Percentiles rank a stretch among this genome's conserved stretches.
phyloP scores from a whole-genome alignment of 2,329 filamentous ascomycete genomes.

The Didymella lethalis region DNA sequence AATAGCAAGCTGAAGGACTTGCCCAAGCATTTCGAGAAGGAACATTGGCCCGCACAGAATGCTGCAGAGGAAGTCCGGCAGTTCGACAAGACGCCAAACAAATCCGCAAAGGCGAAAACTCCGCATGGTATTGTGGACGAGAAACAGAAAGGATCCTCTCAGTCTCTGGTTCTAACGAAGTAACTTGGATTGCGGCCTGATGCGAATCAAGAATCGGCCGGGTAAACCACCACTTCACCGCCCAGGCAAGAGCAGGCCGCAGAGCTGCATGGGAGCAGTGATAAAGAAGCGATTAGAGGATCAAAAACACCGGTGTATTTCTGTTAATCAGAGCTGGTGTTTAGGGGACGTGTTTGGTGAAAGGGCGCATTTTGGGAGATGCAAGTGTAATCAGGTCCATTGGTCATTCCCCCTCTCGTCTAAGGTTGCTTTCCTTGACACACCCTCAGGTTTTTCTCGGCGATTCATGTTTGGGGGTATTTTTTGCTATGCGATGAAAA shows the following conservation, averaged over 20 bases:
- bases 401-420: not conserved
- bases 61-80: not conserved
- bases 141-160: not conserved
- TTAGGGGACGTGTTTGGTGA: not conserved
- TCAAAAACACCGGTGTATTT: not conserved
- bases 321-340: not conserved
- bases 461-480: not conserved
- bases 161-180: not conserved
- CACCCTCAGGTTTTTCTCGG: not conserved
- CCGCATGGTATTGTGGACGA: not conserved
- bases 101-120: too few species aligned
- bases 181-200: not conserved
- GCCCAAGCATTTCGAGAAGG: constrained; percentile 22
- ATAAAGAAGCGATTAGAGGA: not conserved
- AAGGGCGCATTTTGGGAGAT: not conserved
- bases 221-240: not conserved
- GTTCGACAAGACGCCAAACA: not conserved
- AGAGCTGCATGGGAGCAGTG: not conserved
- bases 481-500: not conserved
- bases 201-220: too few species aligned
- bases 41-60: constrained; percentile 22
- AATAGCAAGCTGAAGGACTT: constrained; percentile 15
- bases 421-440: not conserved
- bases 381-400: not conserved
- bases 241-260: not conserved